Percentiles rank a stretch among this genome's conserved stretches.
These are phyloP conservation scores for Meyerozyma smithsonii DNA, from an alignment of 1,139 yeast genomes.

Conservation along the genomic window DNA sequence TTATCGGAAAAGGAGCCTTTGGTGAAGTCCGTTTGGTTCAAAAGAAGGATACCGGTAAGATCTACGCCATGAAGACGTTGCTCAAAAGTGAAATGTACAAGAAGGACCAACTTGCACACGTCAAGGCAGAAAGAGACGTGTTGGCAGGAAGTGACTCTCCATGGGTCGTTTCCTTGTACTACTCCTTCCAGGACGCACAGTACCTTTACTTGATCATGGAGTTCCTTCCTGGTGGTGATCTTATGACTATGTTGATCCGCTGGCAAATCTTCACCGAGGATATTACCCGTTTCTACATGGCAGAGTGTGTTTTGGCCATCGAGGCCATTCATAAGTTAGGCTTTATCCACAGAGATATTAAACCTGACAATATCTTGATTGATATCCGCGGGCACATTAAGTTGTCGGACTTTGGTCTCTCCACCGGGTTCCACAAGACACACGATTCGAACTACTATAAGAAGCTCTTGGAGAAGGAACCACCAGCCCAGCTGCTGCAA, in stretches of 20 bases:
- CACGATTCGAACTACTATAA: constrained; percentile 77
- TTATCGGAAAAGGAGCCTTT: constrained; percentile 83
- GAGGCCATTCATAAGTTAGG: constrained; percentile 80
- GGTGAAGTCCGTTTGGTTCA: constrained; percentile 85
- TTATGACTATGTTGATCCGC: constrained; percentile 82
- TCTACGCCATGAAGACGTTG: constrained; percentile 80
- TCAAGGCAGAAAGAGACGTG: constrained; percentile 81
- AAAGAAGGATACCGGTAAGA: constrained; percentile 75
- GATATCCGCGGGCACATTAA: constrained; percentile 79
- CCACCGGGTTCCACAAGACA: constrained; percentile 82
- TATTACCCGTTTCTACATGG: constrained; percentile 79
- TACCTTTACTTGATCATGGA: constrained; percentile 79
- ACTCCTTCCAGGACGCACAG: constrained; percentile 76
- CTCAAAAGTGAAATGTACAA: constrained; percentile 79
- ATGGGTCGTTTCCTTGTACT: constrained; percentile 79
- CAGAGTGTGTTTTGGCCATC: constrained; percentile 80
- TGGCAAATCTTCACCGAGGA: constrained; percentile 87
- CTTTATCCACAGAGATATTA: constrained; percentile 73
- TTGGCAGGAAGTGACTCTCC: constrained; percentile 83
- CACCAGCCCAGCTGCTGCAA: constrained; percentile 15
- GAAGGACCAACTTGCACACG: constrained; percentile 79
- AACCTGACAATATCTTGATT: constrained; percentile 77
- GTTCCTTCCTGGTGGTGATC: constrained; percentile 80
- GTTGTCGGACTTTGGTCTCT: constrained; percentile 75
- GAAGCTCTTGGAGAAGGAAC: constrained; percentile 62